These are phyloP conservation scores for Carex parvula DNA, from an alignment of 176 grass and related monocot species.

Conservation along the genomic window DNA sequence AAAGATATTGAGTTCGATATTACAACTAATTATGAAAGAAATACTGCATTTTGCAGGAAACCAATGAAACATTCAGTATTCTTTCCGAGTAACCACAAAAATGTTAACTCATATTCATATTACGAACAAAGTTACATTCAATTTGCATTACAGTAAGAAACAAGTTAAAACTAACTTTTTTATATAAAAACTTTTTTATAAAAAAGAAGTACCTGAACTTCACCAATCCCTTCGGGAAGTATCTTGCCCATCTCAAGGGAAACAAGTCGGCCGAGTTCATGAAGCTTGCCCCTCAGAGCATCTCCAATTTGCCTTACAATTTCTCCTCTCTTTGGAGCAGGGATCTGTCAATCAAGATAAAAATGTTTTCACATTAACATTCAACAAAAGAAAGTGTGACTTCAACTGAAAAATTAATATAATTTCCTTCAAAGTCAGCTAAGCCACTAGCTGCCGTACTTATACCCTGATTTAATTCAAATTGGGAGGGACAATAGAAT, in stretches of 20 bases:
- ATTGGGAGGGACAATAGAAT: not conserved
- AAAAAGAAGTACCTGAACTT: constrained; percentile 78
- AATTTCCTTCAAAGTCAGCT: not conserved
- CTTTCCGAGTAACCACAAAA: not conserved
- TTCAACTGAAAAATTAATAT: not conserved
- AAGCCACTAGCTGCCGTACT: not conserved
- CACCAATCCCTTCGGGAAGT: constrained; percentile 96
- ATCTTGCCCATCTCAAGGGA: constrained; percentile 99
- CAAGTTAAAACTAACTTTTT: not conserved
- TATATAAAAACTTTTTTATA: not conserved
- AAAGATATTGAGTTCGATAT: not conserved
- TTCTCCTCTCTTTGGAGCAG: constrained; percentile 91
- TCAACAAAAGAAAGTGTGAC: not conserved
- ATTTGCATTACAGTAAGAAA: not conserved
- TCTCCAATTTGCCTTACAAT: constrained; percentile 98
- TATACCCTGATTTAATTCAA: not conserved
- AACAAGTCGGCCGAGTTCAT: constrained; percentile 85
- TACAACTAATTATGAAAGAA: not conserved
- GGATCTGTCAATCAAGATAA: constrained; percentile 42
- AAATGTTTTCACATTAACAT: constrained; percentile 3
- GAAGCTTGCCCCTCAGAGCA: constrained; percentile 74
- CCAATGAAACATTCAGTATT: not conserved
- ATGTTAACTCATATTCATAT: not conserved
- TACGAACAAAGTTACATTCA: not conserved
- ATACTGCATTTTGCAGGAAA: not conserved